These are phyloP conservation scores for Phoenix roebelenii DNA, from an alignment of 176 grass and related monocot species.

Conservation along the genomic window DNA sequence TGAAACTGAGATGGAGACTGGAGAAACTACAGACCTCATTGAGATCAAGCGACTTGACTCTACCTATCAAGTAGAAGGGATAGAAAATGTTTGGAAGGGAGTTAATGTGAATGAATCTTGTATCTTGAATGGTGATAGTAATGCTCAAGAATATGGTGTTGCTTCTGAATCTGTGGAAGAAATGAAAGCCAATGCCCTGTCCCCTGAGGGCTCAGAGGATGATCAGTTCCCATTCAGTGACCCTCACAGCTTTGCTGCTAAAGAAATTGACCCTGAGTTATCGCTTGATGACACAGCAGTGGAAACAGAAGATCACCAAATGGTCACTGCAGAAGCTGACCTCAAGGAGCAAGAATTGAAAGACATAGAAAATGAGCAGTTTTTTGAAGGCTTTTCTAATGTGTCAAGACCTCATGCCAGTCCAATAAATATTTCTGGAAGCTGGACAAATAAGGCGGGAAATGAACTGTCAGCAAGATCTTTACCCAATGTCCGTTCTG, in stretches of 20 bases:
- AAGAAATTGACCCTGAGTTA: slow-evolving; percentile 22
- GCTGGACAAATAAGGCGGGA: slow-evolving; percentile 19
- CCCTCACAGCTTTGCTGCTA: slow-evolving; percentile 40
- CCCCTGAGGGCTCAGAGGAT: slow-evolving; percentile 50
- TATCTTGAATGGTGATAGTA: slow-evolving; percentile 18
- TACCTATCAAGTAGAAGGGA: slow-evolving; percentile 13
- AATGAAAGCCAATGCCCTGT: slow-evolving; percentile 19
- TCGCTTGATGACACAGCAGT: slow-evolving; percentile 16
- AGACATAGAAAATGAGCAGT: slow-evolving; percentile 1
- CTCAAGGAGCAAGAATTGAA: slow-evolving; percentile 28
- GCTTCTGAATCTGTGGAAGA: slow-evolving; percentile 21
- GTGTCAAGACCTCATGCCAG: slow-evolving; percentile 31
- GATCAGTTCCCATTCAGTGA: slow-evolving; percentile 74
- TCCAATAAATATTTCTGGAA: slow-evolving; percentile 49
- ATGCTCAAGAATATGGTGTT: slow-evolving; percentile 3
- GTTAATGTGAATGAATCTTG: slow-evolving; percentile 11
- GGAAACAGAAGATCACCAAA: slow-evolving; percentile 19
- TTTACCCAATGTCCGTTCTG: slow-evolving; percentile 54
- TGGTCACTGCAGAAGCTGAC: slow-evolving; percentile 24
- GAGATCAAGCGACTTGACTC: slow-evolving; percentile 11
- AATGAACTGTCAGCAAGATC: slow-evolving; percentile 44
- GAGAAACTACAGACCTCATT: not conserved
- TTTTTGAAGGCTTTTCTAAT: slow-evolving; percentile 26
- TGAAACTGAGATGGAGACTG: slow-evolving; percentile 16
- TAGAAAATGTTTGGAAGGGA: slow-evolving; percentile 12